Conservation (phyloP, 495 filamentous ascomycete genomes). For the Aspergillus ellipticus region DNA sequence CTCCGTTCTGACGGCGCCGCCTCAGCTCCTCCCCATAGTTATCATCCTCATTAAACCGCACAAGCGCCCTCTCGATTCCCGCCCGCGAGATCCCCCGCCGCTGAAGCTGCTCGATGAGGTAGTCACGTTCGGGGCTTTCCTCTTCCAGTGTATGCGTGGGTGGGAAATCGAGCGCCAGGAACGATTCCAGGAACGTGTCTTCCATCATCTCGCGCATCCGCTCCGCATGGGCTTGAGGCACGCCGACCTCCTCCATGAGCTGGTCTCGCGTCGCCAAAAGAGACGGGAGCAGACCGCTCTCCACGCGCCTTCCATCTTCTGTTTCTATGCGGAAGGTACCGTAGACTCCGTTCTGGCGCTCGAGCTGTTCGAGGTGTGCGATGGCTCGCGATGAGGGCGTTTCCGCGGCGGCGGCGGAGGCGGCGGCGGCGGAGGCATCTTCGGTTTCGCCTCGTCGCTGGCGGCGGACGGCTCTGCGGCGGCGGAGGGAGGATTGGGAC, state of each 20-base stretch:
- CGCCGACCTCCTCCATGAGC: conserved; percentile 43
- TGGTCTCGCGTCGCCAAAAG: conserved; percentile 44
- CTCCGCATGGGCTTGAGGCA: conserved; percentile 39
- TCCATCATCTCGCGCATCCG: conserved; percentile 51
- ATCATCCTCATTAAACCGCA: conserved; percentile 39
- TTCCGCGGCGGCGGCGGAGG: conserved; percentile 19
- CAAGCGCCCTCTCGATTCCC: conserved; percentile 39
- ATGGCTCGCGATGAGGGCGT: conserved; percentile 42
- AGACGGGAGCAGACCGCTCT: conserved; percentile 45
- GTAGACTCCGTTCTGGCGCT: conserved; percentile 46
- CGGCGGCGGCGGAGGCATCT: conserved; percentile 11
- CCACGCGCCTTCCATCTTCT: conserved; percentile 44
- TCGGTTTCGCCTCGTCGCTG: conserved; percentile 31
- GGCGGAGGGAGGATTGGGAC: conserved; percentile 34
- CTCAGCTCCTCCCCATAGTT: conserved; percentile 45
- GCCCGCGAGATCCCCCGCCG: conserved; percentile 39
- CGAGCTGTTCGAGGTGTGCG: conserved; percentile 41
- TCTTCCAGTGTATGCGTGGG: conserved; percentile 33
- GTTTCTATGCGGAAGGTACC: conserved; percentile 49
- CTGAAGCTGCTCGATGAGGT: conserved; percentile 41
- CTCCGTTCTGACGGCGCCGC: conserved; percentile 40
- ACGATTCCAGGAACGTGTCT: conserved; percentile 46
- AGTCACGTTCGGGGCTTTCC: conserved; percentile 30
- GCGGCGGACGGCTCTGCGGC: conserved; percentile 46
- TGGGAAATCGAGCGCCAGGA: conserved; percentile 46